Evolutionary conservation across 176 grass and related monocot species (phyloP), one percentile per base, ranked within the genome.

Genomic region (Alopecurus myosuroides): DNA sequence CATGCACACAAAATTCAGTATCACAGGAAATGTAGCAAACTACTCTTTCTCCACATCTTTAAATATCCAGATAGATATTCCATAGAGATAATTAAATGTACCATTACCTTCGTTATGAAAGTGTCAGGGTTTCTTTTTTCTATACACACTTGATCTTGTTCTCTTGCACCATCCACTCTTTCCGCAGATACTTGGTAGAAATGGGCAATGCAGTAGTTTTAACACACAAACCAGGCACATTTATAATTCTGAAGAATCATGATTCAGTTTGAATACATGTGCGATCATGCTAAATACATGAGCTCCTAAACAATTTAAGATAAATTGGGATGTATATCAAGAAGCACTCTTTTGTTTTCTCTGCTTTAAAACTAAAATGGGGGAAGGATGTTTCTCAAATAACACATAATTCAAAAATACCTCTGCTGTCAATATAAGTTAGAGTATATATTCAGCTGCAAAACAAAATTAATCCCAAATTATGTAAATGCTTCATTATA

Each of bases 91-190:
- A 64, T 46, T 76, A 39, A 69, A 39, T 30, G 20, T 44, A 29
- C 23, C 25, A 81, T 44, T 66, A 51, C 34, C 11, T 75, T 60
- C 30, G 3, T 51, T 87, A 7, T 66, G n/a, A 64, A 65, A 52
- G 14, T 70, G 10, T n/a, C 6, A 19, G 40, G 30, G 42, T 33
- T 52, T 74, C 26, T 65, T 14, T 62, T 30, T 62, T 15, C 26
- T 62, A 34, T 51, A 73, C 19, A 26, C 66, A 88, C 52, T 60
- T 50, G 33, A 71, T 51, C 39, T 60, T 28, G 28, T 74, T 88
- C 52, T 58, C 60, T 84, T 74, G 19, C 71, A 30, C 1, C 55
- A 74, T 76, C 36, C 49, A 76, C 33, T 46, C 29, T 49, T 68
- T 76, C 26, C 29, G 9, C 8, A 18, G 64, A 8, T 71, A 5